Evolutionary conservation across 176 grass and related monocot genomes (phyloP).

Genomic region (Musa itinerans): DNA sequence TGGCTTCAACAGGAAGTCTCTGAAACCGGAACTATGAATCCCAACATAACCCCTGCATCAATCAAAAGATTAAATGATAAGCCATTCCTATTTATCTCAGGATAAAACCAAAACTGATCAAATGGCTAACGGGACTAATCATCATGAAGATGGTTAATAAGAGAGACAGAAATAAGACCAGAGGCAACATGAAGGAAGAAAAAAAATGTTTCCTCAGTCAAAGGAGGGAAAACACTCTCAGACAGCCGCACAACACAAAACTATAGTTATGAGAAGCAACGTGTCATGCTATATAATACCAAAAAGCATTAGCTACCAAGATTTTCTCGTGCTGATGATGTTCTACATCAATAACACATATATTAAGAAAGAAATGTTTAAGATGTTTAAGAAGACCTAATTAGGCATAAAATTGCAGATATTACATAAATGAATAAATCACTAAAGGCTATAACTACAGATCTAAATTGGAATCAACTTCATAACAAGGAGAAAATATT

Average conservation of each 20-base stretch:
- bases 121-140: no score
- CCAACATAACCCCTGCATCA: conserved; percentile 78
- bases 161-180: neutral
- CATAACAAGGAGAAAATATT: neutral
- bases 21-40: conserved; percentile 97
- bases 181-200: neutral
- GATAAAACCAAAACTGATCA: no score
- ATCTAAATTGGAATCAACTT: neutral
- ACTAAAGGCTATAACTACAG: neutral
- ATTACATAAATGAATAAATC: no score
- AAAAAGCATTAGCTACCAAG: no score
- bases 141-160: neutral
- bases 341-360: no score
- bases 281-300: no score
- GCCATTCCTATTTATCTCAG: neutral
- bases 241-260: no score
- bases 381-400: neutral
- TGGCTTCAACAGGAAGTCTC: conserved; percentile 96
- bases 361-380: no score
- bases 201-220: no score
- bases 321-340: no score
- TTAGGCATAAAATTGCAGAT: neutral
- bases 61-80: neutral
- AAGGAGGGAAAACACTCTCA: no score
- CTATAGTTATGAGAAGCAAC: no score